Base-by-base conservation (phyloP, 2,329 filamentous ascomycete genomes). In the Fusarium nematophilum region DNA sequence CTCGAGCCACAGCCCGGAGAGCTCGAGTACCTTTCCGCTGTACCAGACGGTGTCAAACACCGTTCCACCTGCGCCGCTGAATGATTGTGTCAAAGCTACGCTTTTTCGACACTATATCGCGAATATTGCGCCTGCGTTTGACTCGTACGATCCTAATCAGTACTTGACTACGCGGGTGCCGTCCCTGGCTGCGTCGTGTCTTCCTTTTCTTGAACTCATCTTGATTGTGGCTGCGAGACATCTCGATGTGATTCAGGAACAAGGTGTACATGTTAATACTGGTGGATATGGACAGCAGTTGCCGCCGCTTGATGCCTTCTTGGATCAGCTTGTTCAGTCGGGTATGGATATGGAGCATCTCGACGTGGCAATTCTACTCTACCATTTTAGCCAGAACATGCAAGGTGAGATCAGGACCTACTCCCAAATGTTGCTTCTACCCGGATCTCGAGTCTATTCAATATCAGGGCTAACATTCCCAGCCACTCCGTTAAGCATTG, bases 121-220 rank as follows among this genome's bases (percentile, higher is more conserved):
- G 3, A 52, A 63, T 29, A 54, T 63, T 21, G 60, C 57, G 3
- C 60, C 60, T 4, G 57, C 60, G 5, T 61, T 63, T 37, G 60
- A 63, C 38, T 29, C 50, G 6, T 63, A 60, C 15, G 60, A 63
- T 9, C 53, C 60, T 8, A 56, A 46, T 9, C 54, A 42, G 34
- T 55, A 58, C 39, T 49, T 63, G 6, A 44, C 57, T 9, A 25
- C 50, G n/a, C 27, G 31, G 1, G 49, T 61, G 10, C 53, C 57
- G 8, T 60, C 57, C 6, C 43, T 39, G 26, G 57, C 57, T 4
- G 53, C 53, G 3, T 9, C 53, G 36, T 58, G 57, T 42, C 15
- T 40, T 17, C 46, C 57, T 5, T 37, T 61, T n/a, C 51, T 58
- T 3, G 47, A 58, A 8, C 43, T 63, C 7, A 49, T 61, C 7